Evolutionary conservation across 2,329 filamentous ascomycete genomes (phyloP).

Genomic region (Beauveria bassiana): DNA sequence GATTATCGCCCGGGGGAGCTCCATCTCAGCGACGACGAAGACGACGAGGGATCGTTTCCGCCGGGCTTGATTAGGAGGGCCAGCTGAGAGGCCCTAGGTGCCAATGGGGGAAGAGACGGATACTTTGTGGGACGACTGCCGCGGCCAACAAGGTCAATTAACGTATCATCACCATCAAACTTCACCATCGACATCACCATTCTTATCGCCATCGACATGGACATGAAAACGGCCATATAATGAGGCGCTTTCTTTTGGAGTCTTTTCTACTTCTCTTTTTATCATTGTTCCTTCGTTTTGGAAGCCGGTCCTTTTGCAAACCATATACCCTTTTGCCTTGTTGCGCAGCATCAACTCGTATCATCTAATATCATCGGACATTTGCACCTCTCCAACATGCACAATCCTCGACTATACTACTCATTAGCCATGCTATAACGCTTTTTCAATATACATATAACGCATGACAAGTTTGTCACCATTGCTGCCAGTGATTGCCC

Average conservation of each 20-base stretch:
- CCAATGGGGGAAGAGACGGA: no score
- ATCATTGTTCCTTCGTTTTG: neutral
- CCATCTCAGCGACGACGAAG: no score
- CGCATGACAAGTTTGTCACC: no score
- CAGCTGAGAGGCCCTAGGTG: no score
- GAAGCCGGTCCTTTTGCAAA: neutral
- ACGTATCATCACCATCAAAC: no score
- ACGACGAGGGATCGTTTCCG: constrained; percentile 5
- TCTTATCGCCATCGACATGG: neutral
- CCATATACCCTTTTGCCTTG: neutral
- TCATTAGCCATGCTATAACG: no score
- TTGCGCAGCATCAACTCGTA: neutral
- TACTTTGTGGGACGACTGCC: no score
- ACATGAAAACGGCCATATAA: neutral
- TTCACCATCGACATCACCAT: neutral
- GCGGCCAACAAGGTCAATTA: no score
- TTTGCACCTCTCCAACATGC: neutral
- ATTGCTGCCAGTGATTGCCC: neutral
- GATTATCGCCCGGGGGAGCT: constrained; percentile 2
- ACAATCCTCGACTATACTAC: neutral
- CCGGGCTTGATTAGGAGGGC: no score
- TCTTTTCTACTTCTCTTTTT: neutral
- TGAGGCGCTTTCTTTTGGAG: neutral
- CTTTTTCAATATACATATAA: neutral
- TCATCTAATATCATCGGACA: neutral